Base-by-base conservation (phyloP, 2,329 filamentous ascomycete species). In the Talaromyces albobiverticillius region DNA sequence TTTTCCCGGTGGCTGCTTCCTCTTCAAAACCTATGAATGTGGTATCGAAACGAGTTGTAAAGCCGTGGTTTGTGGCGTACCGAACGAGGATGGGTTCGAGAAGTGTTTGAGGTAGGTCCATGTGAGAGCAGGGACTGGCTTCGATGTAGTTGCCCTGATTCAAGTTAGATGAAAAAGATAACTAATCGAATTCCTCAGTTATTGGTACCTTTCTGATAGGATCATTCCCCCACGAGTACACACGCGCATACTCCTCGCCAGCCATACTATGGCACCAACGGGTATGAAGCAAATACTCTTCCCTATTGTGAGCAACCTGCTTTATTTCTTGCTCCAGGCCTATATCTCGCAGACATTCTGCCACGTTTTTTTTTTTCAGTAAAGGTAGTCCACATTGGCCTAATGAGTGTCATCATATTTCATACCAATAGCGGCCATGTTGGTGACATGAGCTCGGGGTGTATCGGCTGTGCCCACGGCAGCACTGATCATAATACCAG, bases 371-470 rank as follows among this genome's bases (percentile, higher is more conserved):
- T n/a, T n/a, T n/a, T n/a, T n/a, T n/a, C n/a, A 29, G 26, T 29
- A 29, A 29, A 29, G 26, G 26, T 6, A 29, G n/a, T n/a, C n/a
- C n/a, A n/a, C n/a, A n/a, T n/a, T n/a, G n/a, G n/a, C n/a, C n/a
- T n/a, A n/a, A n/a, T n/a, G n/a, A n/a, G n/a, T n/a, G n/a, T n/a
- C n/a, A n/a, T n/a, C n/a, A n/a, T n/a, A n/a, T n/a, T n/a, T 31
- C 13, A 14, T 7, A 59, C 59, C 57, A 36, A 66, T 63, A 0
- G 80, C 80, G 0, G 80, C 81, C 65, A 79, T 79, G 62, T 84
- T 86, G 41, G 79, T 83, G 53, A 84, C 82, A 62, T 85, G 82
- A 0, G 82, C 82, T 23, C 83, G 71, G 1, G 83, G 83, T 1
- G 81, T 83, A 54, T 80, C 70, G 1, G 82, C 80, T 1, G 77